Percentiles rank a stretch among this genome's conserved stretches.
Conservation (phyloP, 192 early-diverging fungal genomes). For the Dissophora ornata region DNA sequence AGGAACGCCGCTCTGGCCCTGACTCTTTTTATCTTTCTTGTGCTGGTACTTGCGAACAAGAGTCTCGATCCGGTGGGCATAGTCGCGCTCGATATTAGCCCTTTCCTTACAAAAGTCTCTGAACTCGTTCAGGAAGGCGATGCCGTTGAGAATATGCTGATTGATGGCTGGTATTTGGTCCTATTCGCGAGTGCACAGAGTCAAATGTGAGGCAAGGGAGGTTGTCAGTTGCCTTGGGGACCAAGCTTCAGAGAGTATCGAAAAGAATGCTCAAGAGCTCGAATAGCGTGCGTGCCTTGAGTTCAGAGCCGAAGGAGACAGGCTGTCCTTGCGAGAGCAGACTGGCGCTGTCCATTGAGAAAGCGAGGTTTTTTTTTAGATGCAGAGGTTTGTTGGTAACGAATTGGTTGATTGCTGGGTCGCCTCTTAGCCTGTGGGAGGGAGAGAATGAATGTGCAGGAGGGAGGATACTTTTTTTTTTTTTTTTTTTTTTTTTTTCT, state of each 20-base stretch:
- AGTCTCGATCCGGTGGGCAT: slow-evolving; percentile 71
- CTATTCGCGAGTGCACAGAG: background rate
- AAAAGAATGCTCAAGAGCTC: no score
- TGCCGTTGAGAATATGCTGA: slow-evolving; percentile 63
- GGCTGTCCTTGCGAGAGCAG: slow-evolving; percentile 14
- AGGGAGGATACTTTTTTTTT: no score
- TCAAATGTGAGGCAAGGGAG: background rate
- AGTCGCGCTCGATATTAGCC: slow-evolving; percentile 77
- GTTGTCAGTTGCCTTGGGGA: background rate
- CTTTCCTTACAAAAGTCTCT: slow-evolving; percentile 77
- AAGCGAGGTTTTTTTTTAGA: no score
- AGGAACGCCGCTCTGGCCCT: slow-evolving; percentile 27
- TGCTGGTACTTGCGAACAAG: slow-evolving; percentile 68
- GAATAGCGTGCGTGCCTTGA: slow-evolving; percentile 36
- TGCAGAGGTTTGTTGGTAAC: no score
- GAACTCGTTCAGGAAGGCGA: slow-evolving; percentile 74
- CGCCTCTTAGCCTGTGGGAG: no score
- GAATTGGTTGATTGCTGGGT: no score
- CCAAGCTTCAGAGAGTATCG: background rate
- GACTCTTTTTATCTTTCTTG: slow-evolving; percentile 55
- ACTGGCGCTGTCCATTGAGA: slow-evolving; percentile 33
- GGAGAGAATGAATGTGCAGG: no score
- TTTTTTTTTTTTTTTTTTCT: no score
- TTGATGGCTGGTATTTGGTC: slow-evolving; percentile 66
- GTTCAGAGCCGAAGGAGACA: slow-evolving; percentile 40